phyloP scores from a whole-genome alignment of 257 asterid genomes.

The Verbena officinalis region DNA sequence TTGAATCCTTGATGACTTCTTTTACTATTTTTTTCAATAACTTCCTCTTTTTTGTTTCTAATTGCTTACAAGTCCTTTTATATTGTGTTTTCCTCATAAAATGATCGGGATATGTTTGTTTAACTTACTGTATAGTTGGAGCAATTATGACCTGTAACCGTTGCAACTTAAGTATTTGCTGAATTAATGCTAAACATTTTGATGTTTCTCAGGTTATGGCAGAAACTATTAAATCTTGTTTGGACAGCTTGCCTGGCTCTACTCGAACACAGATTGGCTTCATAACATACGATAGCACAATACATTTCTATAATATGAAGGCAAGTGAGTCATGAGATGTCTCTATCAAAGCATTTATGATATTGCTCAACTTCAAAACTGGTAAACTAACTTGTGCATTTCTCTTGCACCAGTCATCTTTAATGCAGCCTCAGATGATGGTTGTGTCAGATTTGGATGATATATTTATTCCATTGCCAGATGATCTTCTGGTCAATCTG shows the following conservation, averaged over 20 bases:
- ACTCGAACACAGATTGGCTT: conserved; percentile 93
- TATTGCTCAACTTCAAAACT: conserved; percentile 13
- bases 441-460: conserved; percentile 83
- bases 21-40: conserved; percentile 1
- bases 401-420: conserved; percentile 66
- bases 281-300: conserved; percentile 84
- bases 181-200: conserved; percentile 16
- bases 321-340: conserved; percentile 43
- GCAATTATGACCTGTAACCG: conserved; percentile 10
- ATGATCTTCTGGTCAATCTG: conserved; percentile 89
- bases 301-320: conserved; percentile 93
- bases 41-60: not conserved
- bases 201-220: conserved; percentile 71
- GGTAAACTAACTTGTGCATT: conserved; percentile 32
- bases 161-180: conserved; percentile 8
- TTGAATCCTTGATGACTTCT: conserved; percentile 14
- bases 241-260: conserved; percentile 84
- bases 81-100: no score
- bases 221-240: conserved; percentile 80
- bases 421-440: conserved; percentile 79
- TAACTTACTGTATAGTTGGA: no score
- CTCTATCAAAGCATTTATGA: conserved; percentile 23
- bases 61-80: not conserved
- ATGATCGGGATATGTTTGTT: no score
- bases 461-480: conserved; percentile 68